Percentiles rank a stretch among this genome's conserved stretches.
Evolutionary conservation across 169 alveolate genomes (phyloP).

Genomic region (Cryptosporidium felis): DNA sequence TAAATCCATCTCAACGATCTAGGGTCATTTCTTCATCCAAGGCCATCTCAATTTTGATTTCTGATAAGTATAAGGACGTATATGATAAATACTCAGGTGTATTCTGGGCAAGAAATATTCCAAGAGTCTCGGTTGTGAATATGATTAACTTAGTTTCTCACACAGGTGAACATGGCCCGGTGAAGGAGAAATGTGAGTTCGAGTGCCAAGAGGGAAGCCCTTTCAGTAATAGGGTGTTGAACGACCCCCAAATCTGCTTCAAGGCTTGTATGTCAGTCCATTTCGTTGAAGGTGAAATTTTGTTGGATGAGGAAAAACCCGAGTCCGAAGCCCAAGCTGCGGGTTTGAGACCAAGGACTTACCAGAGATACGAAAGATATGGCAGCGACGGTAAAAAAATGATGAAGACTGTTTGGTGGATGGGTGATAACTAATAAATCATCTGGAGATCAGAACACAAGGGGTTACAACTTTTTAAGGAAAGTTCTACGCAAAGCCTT

Average conservation of each 20-base stretch:
- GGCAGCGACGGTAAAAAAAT: not conserved
- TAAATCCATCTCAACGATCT: conserved; percentile 2
- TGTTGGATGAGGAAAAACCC: not conserved
- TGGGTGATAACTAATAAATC: not conserved
- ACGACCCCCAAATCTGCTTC: conserved; percentile 17
- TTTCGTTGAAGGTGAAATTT: not conserved
- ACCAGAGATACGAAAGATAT: conserved; percentile 1
- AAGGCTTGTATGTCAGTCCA: conserved; percentile 22
- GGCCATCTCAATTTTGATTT: conserved; percentile 10
- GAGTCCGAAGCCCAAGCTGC: not conserved
- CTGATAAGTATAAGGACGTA: conserved; percentile 32
- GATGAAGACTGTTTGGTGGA: conserved; percentile 30
- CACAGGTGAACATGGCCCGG: conserved; percentile 11
- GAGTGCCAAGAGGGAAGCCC: conserved; percentile 31
- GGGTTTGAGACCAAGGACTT: not conserved
- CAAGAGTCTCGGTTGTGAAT: conserved; percentile 52
- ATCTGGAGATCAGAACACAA: no score
- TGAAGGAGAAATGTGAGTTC: conserved; percentile 33
- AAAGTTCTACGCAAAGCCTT: no score
- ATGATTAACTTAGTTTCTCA: conserved; percentile 57
- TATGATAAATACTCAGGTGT: conserved; percentile 34
- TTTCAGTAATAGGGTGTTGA: conserved; percentile 6
- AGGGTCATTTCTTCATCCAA: conserved; percentile 36
- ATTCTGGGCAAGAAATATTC: conserved; percentile 61
- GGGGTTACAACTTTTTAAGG: no score